Percentiles rank a stretch among this genome's conserved stretches.
Conservation (phyloP, 768 basidiomycete species). For the Glaciozyma martinii region DNA sequence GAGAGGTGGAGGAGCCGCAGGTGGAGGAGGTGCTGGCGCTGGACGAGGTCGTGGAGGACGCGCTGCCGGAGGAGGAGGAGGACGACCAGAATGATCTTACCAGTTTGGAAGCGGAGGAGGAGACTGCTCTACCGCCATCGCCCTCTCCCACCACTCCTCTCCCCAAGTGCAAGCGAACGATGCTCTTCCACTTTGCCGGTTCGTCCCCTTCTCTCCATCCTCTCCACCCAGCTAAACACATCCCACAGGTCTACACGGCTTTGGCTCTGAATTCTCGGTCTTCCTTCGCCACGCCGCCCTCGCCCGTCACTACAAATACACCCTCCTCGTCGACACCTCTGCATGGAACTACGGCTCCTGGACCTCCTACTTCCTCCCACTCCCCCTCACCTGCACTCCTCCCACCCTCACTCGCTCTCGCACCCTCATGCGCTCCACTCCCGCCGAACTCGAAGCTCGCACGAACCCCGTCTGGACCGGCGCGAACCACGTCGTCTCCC, state of each 20-base stretch:
- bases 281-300: conserved; percentile 17
- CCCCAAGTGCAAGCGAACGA: conserved; percentile 13
- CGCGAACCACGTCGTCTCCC: conserved; percentile 14
- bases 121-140: background rate
- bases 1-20: background rate
- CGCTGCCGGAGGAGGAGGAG: background rate
- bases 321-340: conserved; percentile 16
- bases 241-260: conserved; percentile 18
- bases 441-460: background rate
- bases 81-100: background rate
- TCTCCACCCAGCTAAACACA: background rate
- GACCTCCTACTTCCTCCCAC: conserved; percentile 14
- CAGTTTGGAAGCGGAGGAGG: background rate
- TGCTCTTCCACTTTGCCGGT: conserved; percentile 24
- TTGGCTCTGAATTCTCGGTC: conserved; percentile 24
- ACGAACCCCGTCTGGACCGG: background rate
- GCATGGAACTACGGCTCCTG: conserved; percentile 27
- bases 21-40: background rate
- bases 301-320: conserved; percentile 17
- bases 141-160: background rate
- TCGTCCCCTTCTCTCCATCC: background rate
- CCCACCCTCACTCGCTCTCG: background rate
- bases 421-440: background rate
- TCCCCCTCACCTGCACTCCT: background rate
- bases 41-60: background rate